phyloP scores from a whole-genome alignment of 768 basidiomycete genomes.

The Tylopilus cervinicoccineus region DNA sequence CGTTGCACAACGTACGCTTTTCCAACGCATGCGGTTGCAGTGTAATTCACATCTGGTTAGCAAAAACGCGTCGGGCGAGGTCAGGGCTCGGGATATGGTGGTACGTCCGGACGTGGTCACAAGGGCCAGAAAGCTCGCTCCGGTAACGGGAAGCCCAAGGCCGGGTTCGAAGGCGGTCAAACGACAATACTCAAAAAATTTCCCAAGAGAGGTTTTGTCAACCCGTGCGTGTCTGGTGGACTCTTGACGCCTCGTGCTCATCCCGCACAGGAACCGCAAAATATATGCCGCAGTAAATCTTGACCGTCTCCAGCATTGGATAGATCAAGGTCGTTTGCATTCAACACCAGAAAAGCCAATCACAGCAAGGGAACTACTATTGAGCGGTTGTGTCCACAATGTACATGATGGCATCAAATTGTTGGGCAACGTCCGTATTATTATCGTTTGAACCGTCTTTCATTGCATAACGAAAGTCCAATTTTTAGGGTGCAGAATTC shows the following conservation, averaged over 20 bases:
- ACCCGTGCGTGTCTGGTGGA: constrained; percentile 59
- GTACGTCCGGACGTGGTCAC: constrained; percentile 89
- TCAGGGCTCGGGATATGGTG: constrained; percentile 86
- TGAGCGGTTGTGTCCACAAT: constrained; percentile 85
- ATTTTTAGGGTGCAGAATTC: constrained; percentile 55
- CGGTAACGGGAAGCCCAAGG: constrained; percentile 75
- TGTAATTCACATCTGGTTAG: constrained; percentile 36
- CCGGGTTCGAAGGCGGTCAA: constrained; percentile 95
- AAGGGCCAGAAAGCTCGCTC: constrained; percentile 95
- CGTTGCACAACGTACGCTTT: constrained; percentile 57
- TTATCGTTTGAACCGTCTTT: not conserved
- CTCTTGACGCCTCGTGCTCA: not conserved
- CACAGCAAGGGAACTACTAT: constrained; percentile 79
- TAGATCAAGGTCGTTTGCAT: constrained; percentile 76
- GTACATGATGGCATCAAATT: constrained; percentile 91
- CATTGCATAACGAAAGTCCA: not conserved
- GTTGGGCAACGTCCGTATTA: constrained; percentile 65
- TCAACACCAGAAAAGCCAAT: constrained; percentile 81
- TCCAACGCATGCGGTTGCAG: not conserved
- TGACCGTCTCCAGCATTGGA: constrained; percentile 86
- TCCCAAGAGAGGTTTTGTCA: constrained; percentile 93
- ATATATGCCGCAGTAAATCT: constrained; percentile 82
- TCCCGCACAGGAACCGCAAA: constrained; percentile 59
- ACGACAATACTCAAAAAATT: constrained; percentile 87
- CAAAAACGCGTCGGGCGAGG: constrained; percentile 95